These are phyloP conservation scores for Tuctoria greenei DNA, from an alignment of 176 grass and related monocot species.

Conservation along the genomic window DNA sequence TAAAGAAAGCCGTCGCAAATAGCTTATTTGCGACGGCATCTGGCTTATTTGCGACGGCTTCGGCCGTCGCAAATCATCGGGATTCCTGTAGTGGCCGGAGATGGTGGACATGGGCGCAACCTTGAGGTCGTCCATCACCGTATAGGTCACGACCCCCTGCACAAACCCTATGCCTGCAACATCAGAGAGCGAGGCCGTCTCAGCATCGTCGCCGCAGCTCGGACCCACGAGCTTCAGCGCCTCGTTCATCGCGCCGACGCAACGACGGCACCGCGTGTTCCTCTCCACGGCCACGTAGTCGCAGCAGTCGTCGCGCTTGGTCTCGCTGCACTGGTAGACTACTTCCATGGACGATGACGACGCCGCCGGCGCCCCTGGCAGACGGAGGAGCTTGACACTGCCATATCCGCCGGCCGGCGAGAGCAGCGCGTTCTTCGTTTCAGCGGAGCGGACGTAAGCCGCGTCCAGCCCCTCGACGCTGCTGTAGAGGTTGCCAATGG, in stretches of 20 bases:
- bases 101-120: slow-evolving; percentile 48
- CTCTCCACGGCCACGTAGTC: too few species aligned
- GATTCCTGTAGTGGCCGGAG: too few species aligned
- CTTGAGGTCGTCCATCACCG: slow-evolving; percentile 47
- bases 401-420: neutral
- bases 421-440: slow-evolving; percentile 22
- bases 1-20: too few species aligned
- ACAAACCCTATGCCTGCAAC: neutral
- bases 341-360: neutral
- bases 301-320: too few species aligned
- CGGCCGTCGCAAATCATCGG: too few species aligned
- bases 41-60: too few species aligned
- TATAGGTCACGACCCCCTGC: slow-evolving; percentile 25
- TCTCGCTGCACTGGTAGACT: neutral
- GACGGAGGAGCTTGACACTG: neutral
- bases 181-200: neutral
- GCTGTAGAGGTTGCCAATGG: slow-evolving; percentile 24
- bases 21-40: too few species aligned
- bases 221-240: neutral
- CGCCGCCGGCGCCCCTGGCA: neutral
- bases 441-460: neutral
- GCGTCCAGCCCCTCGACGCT: slow-evolving; percentile 37
- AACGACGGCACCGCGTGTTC: too few species aligned
- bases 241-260: neutral
- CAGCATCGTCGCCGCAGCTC: neutral